These are phyloP conservation scores for Neonectria faginata DNA, from an alignment of 2,329 filamentous ascomycete genomes.

Conservation along the genomic window DNA sequence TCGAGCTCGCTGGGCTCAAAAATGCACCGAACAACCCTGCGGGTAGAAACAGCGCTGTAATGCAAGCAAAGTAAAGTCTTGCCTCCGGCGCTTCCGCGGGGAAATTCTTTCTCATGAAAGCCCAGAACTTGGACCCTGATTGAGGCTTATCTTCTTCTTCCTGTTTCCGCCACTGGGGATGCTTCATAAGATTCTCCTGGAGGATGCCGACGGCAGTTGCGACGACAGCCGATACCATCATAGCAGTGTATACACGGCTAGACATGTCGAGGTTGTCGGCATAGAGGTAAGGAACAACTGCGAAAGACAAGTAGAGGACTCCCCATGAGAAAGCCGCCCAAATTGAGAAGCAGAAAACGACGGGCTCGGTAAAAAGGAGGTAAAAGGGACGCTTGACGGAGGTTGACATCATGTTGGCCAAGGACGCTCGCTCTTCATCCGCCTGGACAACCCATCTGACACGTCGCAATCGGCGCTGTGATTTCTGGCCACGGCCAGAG, in stretches of 20 bases:
- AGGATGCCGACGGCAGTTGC: slow-evolving; percentile 77
- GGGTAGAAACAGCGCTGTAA: slow-evolving; percentile 80
- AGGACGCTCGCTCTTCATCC: slow-evolving; percentile 78
- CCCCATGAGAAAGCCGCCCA: slow-evolving; percentile 95
- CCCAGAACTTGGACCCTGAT: slow-evolving; percentile 55
- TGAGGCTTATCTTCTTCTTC: slow-evolving; percentile 38
- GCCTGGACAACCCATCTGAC: slow-evolving; percentile 84
- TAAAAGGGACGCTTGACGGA: slow-evolving; percentile 84
- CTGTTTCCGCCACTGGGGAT: slow-evolving; percentile 50
- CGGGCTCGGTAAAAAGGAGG: slow-evolving; percentile 79
- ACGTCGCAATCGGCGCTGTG: slow-evolving; percentile 52
- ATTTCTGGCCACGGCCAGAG: slow-evolving; percentile 2
- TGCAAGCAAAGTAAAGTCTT: slow-evolving; percentile 84
- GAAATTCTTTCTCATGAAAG: slow-evolving; percentile 59
- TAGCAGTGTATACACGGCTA: slow-evolving; percentile 79
- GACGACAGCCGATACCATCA: slow-evolving; percentile 74
- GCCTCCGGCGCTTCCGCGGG: slow-evolving; percentile 74
- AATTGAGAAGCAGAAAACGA: slow-evolving; percentile 87
- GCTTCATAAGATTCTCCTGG: slow-evolving; percentile 75
- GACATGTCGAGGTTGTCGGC: slow-evolving; percentile 71
- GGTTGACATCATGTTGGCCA: slow-evolving; percentile 76
- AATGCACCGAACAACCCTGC: slow-evolving; percentile 74
- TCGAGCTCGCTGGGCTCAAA: slow-evolving; percentile 41
- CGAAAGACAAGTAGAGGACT: slow-evolving; percentile 86
- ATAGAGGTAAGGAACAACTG: slow-evolving; percentile 84